Conservation (phyloP, 352 stramenopile species). For the Pythium pyrilobum region DNA sequence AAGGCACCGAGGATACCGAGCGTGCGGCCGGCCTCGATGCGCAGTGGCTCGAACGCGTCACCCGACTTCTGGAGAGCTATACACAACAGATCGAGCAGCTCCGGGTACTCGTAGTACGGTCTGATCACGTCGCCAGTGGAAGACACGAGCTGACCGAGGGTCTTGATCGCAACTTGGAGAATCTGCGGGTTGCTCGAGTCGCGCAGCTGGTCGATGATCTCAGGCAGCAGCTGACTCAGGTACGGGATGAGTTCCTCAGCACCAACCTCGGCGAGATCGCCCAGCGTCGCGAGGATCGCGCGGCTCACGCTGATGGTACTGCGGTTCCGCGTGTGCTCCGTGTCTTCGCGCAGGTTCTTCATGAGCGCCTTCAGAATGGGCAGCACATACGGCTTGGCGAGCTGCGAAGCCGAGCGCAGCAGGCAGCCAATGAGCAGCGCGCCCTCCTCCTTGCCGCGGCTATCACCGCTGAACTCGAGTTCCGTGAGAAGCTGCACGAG, state of each 20-base stretch:
- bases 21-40: constrained; percentile 76
- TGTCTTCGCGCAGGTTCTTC: constrained; percentile 85
- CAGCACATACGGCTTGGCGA: constrained; percentile 82
- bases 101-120: constrained; percentile 81
- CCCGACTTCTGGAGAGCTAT: constrained; percentile 76
- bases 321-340: constrained; percentile 59
- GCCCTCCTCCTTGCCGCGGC: constrained; percentile 77
- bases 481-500: constrained; percentile 83
- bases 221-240: constrained; percentile 74
- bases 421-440: constrained; percentile 77
- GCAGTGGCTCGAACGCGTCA: constrained; percentile 67
- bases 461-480: constrained; percentile 81
- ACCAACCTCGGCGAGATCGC: constrained; percentile 74
- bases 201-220: constrained; percentile 84
- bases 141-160: constrained; percentile 72
- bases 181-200: constrained; percentile 84
- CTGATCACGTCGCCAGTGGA: constrained; percentile 82
- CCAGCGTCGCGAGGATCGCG: constrained; percentile 77
- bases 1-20: constrained; percentile 76
- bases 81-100: constrained; percentile 75
- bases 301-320: constrained; percentile 81
- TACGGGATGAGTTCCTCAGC: constrained; percentile 78
- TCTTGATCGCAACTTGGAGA: constrained; percentile 82
- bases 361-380: constrained; percentile 82
- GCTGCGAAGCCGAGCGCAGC: constrained; percentile 63